phyloP scores from a whole-genome alignment of 305 asterid species.

The Fraxinus nigra region DNA sequence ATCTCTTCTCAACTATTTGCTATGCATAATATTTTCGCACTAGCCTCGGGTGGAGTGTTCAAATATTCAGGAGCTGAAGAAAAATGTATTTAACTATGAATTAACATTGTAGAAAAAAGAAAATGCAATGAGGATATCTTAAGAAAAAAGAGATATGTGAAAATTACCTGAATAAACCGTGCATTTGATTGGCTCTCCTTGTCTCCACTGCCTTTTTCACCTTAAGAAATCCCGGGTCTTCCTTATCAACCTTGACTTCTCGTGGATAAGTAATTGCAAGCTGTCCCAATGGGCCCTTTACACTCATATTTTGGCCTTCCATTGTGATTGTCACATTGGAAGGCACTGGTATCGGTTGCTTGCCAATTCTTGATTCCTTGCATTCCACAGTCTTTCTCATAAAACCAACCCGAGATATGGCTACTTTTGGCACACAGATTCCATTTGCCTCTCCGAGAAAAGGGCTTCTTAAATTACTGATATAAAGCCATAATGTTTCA shows the following conservation, averaged over 20 bases:
- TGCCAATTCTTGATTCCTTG: conserved; percentile 94
- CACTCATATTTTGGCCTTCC: conserved; percentile 79
- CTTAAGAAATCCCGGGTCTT: conserved; percentile 63
- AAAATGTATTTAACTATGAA: conserved; percentile 2
- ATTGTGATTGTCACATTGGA: conserved; percentile 62
- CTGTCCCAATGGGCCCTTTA: conserved; percentile 92
- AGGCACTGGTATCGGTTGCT: conserved; percentile 85
- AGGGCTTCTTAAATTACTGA: conserved; percentile 50
- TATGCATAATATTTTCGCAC: neutral
- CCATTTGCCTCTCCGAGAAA: conserved; percentile 52
- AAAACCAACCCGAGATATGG: conserved; percentile 32
- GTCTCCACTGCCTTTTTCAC: conserved; percentile 75
- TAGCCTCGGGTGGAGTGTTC: neutral
- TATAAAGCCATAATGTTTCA: conserved; percentile 9
- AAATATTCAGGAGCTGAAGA: neutral
- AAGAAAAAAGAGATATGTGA: neutral
- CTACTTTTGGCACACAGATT: conserved; percentile 37
- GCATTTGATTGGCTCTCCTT: conserved; percentile 94
- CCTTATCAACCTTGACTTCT: conserved; percentile 63
- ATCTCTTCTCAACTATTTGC: neutral
- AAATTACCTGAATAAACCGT: conserved; percentile 81
- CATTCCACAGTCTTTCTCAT: conserved; percentile 61
- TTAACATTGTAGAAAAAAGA: neutral
- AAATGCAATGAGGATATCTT: neutral
- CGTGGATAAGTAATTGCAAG: conserved; percentile 81